Evolutionary conservation across 805 yeast genomes (phyloP), one percentile per base, ranked within the genome.

Genomic region (Wickerhamomyces silvicola): DNA sequence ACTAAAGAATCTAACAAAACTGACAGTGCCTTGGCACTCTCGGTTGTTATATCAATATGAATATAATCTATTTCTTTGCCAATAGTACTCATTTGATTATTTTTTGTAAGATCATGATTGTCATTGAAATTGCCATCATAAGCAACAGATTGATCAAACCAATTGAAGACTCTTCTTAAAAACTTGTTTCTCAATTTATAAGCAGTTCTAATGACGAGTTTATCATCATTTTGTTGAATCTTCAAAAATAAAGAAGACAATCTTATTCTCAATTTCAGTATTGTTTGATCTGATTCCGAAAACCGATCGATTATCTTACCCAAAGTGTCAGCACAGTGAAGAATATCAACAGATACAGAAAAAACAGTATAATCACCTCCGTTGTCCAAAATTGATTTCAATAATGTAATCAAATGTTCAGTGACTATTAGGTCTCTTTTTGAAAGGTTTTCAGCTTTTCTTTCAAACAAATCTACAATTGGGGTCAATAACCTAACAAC

Each of bases 31-130:
- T 66, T 67, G 0, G 83, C 72, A 27, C 80, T 66, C 47, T 81
- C 88, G 7, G 70, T 64, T 0, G 81, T 75, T n/a, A 78, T 62
- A 50, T 78, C 85, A 29, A 76, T 55, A 33, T 66, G 65, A 21
- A 75, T 50, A 38, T 64, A 69, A 18, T 67, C 72, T 25, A 63
- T 38, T 30, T 74, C 80, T 12, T 66, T 38, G 28, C 53, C 42
- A 39, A n/a, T n/a, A n/a, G n/a, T n/a, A n/a, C n/a, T 51, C 31
- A 42, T 39, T 31, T 48, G 66, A n/a, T n/a, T n/a, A n/a, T n/a
- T n/a, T n/a, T n/a, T n/a, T 6, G 20, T 22, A 3, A 24, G 10
- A 18, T 24, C 6, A 31, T 35, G 14, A 26, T 27, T 10, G 32
- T 39, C 38, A 6, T 43, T 50, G 16, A 52, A 37, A 26, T 54